Evolutionary conservation across 2,329 filamentous ascomycete species (phyloP).

Genomic region (Lecanoromycetidae sp.): DNA sequence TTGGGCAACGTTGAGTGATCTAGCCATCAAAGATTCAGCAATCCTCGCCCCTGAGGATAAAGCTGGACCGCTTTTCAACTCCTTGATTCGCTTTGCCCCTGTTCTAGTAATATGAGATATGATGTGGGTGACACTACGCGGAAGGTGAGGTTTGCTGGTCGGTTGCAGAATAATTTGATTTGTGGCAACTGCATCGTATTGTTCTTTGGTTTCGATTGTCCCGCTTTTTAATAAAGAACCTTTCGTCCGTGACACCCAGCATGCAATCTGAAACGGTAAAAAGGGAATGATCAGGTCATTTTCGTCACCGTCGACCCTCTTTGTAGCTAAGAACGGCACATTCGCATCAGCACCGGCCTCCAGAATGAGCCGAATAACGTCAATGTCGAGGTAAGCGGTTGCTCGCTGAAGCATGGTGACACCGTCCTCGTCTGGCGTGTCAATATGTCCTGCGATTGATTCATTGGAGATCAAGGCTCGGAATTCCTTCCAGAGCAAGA

Average conservation of each 20-base stretch:
- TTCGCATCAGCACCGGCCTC: slow-evolving; percentile 8
- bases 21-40: background rate
- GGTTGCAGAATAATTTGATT: background rate
- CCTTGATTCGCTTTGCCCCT: slow-evolving; percentile 1
- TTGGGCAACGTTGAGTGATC: background rate
- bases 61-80: background rate
- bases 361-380: slow-evolving; percentile 5
- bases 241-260: background rate
- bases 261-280: slow-evolving; percentile 6
- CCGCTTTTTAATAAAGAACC: background rate
- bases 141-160: background rate
- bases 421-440: slow-evolving; percentile 3
- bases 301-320: background rate
- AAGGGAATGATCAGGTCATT: slow-evolving; percentile 4
- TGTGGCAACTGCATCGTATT: background rate
- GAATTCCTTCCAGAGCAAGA: background rate
- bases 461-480: slow-evolving; percentile 8
- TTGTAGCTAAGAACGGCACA: slow-evolving; percentile 2
- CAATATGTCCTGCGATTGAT: slow-evolving; percentile 4
- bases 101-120: background rate
- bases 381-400: background rate
- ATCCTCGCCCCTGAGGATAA: background rate
- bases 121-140: background rate
- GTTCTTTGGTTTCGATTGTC: background rate
- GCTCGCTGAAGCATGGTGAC: slow-evolving; percentile 9